Percentiles rank a stretch among this genome's conserved stretches.
phyloP scores from a whole-genome alignment of 805 yeast genomes.

The Brettanomyces nanus region DNA sequence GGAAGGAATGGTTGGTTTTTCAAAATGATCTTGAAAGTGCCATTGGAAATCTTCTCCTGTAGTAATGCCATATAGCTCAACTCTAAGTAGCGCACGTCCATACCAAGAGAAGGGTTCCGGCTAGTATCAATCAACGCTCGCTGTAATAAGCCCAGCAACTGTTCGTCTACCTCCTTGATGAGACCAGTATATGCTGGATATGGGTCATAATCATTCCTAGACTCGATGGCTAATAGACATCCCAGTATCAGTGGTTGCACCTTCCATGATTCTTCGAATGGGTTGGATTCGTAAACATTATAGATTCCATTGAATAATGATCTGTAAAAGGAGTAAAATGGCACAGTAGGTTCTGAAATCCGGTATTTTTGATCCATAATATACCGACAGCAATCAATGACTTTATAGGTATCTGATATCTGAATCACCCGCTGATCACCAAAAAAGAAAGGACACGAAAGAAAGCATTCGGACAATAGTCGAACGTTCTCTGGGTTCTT shows the following conservation, averaged over 20 bases:
- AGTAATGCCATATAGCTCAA: constrained; percentile 1
- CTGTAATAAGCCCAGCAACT: constrained; percentile 9
- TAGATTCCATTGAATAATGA: constrained; percentile 8
- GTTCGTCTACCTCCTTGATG: constrained; percentile 16
- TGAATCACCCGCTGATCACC: constrained; percentile 13
- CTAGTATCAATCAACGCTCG: constrained; percentile 2
- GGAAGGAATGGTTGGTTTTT: constrained; percentile 12
- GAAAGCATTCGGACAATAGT: constrained; percentile 34
- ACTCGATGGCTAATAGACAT: constrained; percentile 28
- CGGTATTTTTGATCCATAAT: constrained; percentile 37
- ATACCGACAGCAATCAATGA: constrained; percentile 41
- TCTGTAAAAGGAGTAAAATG: constrained; percentile 35
- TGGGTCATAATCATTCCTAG: constrained; percentile 16
- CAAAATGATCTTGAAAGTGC: constrained; percentile 5
- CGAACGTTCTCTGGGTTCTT: constrained; percentile 39
- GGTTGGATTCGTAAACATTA: constrained; percentile 8
- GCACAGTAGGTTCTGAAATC: constrained; percentile 40
- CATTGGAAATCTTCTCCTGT: neutral
- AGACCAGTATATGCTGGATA: constrained; percentile 19
- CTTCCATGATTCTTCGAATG: constrained; percentile 31
- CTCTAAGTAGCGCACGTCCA: constrained; percentile 6
- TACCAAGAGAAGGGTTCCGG: neutral
- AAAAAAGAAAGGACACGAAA: constrained; percentile 34
- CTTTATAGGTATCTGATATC: constrained; percentile 28
- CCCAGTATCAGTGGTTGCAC: constrained; percentile 41